Evolutionary conservation across 2,329 filamentous ascomycete species (phyloP).

Genomic region (Lachnellula subtilissima): DNA sequence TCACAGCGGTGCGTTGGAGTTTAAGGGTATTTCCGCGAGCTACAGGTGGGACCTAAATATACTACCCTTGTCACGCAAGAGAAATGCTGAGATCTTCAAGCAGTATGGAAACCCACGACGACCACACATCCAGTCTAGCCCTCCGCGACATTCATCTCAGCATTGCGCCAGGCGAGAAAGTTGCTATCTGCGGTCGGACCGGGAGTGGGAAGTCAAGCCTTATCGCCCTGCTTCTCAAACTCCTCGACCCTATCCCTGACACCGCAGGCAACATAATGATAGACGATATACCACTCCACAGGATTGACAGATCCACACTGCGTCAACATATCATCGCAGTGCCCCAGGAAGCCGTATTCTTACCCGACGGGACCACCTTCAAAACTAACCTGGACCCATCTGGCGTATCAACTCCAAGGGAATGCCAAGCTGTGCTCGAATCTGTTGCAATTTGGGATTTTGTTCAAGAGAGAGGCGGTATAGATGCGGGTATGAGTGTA

Average conservation of each 20-base stretch:
- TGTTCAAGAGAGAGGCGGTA: slow-evolving; percentile 28
- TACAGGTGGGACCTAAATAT: slow-evolving; percentile 8
- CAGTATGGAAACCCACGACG: slow-evolving; percentile 10
- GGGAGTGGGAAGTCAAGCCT: slow-evolving; percentile 36
- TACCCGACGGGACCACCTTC: slow-evolving; percentile 40
- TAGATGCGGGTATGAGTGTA: slow-evolving; percentile 34
- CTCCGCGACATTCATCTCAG: slow-evolving; percentile 28
- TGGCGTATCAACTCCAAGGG: slow-evolving; percentile 23
- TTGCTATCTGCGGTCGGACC: slow-evolving; percentile 17
- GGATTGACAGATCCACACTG: slow-evolving; percentile 38
- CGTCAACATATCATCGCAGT: slow-evolving; percentile 47
- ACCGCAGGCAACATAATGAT: slow-evolving; percentile 38
- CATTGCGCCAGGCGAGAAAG: slow-evolving; percentile 30
- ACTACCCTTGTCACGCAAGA: background rate
- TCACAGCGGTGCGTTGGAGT: slow-evolving; percentile 6
- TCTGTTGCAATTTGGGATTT: slow-evolving; percentile 10
- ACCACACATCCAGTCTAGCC: slow-evolving; percentile 19
- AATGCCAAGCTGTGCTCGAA: slow-evolving; percentile 7
- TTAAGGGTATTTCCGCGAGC: slow-evolving; percentile 8
- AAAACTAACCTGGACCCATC: slow-evolving; percentile 41
- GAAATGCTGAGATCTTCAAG: background rate
- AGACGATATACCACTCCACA: slow-evolving; percentile 36
- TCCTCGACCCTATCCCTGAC: slow-evolving; percentile 31
- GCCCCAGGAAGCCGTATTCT: slow-evolving; percentile 50
- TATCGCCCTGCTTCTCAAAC: slow-evolving; percentile 37